A percentile compares a stretch with the other conserved stretches of the same genome.
Conservation (phyloP, 2,329 filamentous ascomycete genomes). For the Claviceps paspali region DNA sequence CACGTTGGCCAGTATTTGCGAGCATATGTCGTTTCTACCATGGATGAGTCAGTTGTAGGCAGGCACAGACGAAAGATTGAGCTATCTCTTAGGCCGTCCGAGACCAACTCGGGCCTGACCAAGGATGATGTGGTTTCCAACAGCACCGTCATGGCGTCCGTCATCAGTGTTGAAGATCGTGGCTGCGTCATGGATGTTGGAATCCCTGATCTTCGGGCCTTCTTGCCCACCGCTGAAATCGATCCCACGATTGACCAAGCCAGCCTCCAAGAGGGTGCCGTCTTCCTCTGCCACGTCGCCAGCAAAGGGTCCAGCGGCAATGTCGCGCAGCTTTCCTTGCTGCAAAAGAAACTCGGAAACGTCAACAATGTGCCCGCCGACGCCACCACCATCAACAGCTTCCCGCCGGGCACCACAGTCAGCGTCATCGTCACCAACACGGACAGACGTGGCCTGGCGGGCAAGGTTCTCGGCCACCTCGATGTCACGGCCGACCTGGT, state of each 20-base stretch:
- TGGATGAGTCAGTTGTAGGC: constrained; percentile 43
- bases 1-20: constrained; percentile 75
- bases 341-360: constrained; percentile 53
- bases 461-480: constrained; percentile 83
- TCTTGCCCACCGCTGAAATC: constrained; percentile 73
- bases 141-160: constrained; percentile 70
- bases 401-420: constrained; percentile 80
- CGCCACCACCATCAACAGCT: constrained; percentile 76
- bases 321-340: constrained; percentile 71
- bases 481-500: constrained; percentile 83
- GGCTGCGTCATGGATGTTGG: constrained; percentile 88
- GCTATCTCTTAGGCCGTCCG: constrained; percentile 64
- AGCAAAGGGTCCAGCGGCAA: constrained; percentile 64
- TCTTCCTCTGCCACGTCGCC: constrained; percentile 69
- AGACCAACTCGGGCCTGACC: constrained; percentile 61
- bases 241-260: constrained; percentile 49
- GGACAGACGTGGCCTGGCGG: constrained; percentile 57
- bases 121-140: constrained; percentile 61
- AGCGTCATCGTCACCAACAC: constrained; percentile 72
- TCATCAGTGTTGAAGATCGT: constrained; percentile 88
- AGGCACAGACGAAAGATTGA: constrained; percentile 73
- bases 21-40: constrained; percentile 65
- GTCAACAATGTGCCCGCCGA: constrained; percentile 50
- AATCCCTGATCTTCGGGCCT: constrained; percentile 59
- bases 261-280: constrained; percentile 64